Evolutionary conservation across 2,329 filamentous ascomycete species (phyloP).

Genomic region (Didymella segeticola): DNA sequence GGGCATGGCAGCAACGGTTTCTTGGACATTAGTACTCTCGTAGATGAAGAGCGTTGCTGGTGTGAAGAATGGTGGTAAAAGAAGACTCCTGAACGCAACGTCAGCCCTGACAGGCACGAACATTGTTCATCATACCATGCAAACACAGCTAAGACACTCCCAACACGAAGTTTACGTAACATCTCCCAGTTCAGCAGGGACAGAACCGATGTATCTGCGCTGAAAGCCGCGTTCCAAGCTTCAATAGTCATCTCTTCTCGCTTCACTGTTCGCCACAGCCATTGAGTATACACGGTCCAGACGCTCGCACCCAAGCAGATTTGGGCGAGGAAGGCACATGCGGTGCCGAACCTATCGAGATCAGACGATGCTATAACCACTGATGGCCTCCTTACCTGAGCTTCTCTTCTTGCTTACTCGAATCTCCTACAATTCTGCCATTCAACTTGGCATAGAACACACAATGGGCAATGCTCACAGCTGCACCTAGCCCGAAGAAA

Average conservation of each 20-base stretch:
- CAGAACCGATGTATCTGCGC: constrained; percentile 20
- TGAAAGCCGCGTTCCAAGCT: constrained; percentile 17
- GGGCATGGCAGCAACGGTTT: constrained; percentile 11
- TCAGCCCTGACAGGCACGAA: not conserved
- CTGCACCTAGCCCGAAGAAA: constrained; percentile 18
- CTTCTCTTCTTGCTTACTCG: constrained; percentile 19
- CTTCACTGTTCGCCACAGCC: constrained; percentile 25
- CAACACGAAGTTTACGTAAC: constrained; percentile 18
- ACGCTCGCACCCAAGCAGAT: constrained; percentile 17
- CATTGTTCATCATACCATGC: constrained; percentile 14
- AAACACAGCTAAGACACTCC: constrained; percentile 19
- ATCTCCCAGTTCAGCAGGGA: constrained; percentile 20
- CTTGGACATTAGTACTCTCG: constrained; percentile 8
- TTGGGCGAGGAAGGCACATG: constrained; percentile 22
- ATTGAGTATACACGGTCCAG: constrained; percentile 22
- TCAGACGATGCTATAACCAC: not conserved
- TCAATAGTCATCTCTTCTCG: constrained; percentile 19
- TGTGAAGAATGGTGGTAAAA: constrained; percentile 10
- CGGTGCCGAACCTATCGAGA: constrained; percentile 19
- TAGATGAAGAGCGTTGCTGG: constrained; percentile 22
- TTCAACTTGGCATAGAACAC: constrained; percentile 21
- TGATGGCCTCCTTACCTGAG: constrained; percentile 6
- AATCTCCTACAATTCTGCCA: constrained; percentile 17
- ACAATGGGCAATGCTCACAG: constrained; percentile 23
- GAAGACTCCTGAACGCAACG: not conserved